Percentiles rank a stretch among this genome's conserved stretches.
Evolutionary conservation across 495 filamentous ascomycete genomes (phyloP).

Genomic region (Penicillium verhagenii): DNA sequence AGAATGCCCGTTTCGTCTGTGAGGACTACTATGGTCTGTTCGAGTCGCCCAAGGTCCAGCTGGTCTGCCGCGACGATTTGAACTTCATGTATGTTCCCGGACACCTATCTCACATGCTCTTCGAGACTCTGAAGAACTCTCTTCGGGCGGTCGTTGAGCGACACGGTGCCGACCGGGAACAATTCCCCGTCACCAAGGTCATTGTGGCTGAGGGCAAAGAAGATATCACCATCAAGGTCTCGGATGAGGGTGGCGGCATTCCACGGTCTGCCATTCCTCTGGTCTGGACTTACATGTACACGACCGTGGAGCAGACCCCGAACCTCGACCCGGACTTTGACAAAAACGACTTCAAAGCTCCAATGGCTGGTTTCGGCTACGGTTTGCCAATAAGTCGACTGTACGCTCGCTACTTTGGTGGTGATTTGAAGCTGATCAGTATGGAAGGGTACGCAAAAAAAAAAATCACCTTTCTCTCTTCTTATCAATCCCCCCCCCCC

Average conservation of each 20-base stretch:
- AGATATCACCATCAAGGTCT: slow-evolving; percentile 98
- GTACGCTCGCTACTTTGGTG: slow-evolving; percentile 96
- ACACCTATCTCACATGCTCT: slow-evolving; percentile 97
- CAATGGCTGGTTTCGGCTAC: slow-evolving; percentile 98
- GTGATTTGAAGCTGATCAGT: slow-evolving; percentile 94
- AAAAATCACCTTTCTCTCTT: too few species aligned
- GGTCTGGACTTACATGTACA: slow-evolving; percentile 99
- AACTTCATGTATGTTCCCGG: slow-evolving; percentile 99
- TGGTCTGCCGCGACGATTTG: slow-evolving; percentile 88
- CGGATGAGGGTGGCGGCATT: slow-evolving; percentile 94
- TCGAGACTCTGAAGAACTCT: slow-evolving; percentile 98
- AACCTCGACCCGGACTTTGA: slow-evolving; percentile 96
- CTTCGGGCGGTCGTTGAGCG: slow-evolving; percentile 94
- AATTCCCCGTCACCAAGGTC: slow-evolving; percentile 94
- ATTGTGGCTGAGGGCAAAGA: slow-evolving; percentile 97
- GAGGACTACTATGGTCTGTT: slow-evolving; percentile 99
- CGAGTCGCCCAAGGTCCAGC: slow-evolving; percentile 93
- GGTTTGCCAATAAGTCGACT: slow-evolving; percentile 89
- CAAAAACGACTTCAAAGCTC: slow-evolving; percentile 98
- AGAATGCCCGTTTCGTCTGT: slow-evolving; percentile 97
- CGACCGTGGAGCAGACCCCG: slow-evolving; percentile 93
- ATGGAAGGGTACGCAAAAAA: slow-evolving; percentile 85
- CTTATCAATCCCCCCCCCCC: not conserved
- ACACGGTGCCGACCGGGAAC: slow-evolving; percentile 90
- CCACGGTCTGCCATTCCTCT: slow-evolving; percentile 87